These are phyloP conservation scores for Ophiostoma novo-ulmi DNA, from an alignment of 2,329 filamentous ascomycete genomes.

Conservation along the genomic window DNA sequence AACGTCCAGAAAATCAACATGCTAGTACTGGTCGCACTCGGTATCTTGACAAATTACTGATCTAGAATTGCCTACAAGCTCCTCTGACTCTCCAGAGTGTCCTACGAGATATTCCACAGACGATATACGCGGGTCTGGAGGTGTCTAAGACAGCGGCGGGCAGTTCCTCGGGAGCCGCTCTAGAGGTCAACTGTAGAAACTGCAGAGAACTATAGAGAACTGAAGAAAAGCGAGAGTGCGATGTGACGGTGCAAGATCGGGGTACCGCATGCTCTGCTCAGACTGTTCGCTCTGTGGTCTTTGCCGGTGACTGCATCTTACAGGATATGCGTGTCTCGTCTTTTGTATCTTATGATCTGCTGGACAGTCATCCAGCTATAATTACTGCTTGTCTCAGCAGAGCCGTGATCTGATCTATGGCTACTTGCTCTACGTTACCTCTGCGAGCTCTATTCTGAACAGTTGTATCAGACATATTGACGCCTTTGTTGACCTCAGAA, in stretches of 20 bases:
- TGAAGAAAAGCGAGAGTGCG: neutral
- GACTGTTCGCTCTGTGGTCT: neutral
- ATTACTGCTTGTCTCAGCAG: neutral
- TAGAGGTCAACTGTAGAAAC: neutral
- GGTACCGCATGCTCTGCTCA: neutral
- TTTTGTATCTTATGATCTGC: neutral
- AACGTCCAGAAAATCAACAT: no score
- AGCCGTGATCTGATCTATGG: neutral
- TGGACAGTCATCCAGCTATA: neutral
- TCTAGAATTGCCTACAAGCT: neutral
- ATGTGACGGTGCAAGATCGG: no score
- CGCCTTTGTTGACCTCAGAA: no score
- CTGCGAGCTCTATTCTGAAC: no score
- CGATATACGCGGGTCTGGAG: neutral
- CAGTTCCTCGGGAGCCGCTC: neutral
- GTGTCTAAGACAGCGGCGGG: neutral
- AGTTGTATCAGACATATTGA: no score
- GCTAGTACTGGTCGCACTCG: neutral
- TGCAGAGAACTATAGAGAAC: neutral
- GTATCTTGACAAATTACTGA: no score
- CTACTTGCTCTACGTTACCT: no score
- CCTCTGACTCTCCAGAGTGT: neutral
- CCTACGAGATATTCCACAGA: neutral
- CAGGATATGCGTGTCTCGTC: neutral
- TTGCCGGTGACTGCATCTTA: neutral